Percentiles rank a stretch among this genome's conserved stretches.
Conservation (phyloP, 2,329 filamentous ascomycete genomes). For the Fusarium duplospermum region DNA sequence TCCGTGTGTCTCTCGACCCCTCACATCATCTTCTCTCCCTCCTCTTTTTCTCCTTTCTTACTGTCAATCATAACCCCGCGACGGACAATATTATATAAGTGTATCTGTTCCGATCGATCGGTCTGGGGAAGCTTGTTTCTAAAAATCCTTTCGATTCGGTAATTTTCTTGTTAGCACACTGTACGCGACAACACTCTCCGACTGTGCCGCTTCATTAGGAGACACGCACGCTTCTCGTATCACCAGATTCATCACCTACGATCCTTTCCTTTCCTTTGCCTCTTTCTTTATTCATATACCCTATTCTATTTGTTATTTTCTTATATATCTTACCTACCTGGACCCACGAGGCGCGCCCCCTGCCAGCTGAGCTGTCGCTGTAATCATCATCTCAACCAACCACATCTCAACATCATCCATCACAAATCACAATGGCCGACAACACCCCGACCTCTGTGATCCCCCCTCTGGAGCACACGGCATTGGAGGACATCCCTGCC, state of each 20-base stretch:
- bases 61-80: not conserved
- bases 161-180: not conserved
- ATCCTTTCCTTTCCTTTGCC: not conserved
- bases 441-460: conserved; percentile 54
- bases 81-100: not conserved
- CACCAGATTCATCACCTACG: not conserved
- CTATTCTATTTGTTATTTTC: not conserved
- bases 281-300: not conserved
- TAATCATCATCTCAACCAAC: conserved; percentile 16
- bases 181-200: not conserved
- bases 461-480: conserved; percentile 67
- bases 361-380: conserved; percentile 1
- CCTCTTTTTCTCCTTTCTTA: not conserved
- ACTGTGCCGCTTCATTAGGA: not conserved
- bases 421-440: conserved; percentile 49
- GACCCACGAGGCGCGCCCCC: not conserved
- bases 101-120: not conserved
- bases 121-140: not conserved
- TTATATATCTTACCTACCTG: not conserved
- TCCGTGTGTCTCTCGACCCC: conserved; percentile 5
- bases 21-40: not conserved
- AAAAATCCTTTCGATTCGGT: not conserved
- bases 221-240: not conserved
- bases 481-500: conserved; percentile 73
- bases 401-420: conserved; percentile 10